Evolutionary conservation across 805 yeast species (phyloP).

Genomic region (Sugiyamaella marilandica): DNA sequence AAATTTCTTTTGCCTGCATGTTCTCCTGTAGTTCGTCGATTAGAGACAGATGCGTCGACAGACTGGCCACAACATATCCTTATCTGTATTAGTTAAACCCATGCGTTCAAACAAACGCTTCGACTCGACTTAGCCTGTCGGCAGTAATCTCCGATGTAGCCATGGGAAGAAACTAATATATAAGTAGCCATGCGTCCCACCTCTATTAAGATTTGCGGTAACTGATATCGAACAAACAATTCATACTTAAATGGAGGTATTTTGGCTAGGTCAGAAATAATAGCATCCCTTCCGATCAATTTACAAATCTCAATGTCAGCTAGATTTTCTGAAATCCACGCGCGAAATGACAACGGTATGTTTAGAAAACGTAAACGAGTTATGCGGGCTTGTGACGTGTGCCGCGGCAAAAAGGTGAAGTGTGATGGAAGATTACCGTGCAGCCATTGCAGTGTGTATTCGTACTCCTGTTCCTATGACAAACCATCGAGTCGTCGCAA

Average conservation of each 20-base stretch:
- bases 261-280: too few species aligned
- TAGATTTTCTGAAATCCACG: too few species aligned
- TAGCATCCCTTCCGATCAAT: too few species aligned
- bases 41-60: background rate
- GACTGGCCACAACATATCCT: background rate
- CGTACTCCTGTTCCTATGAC: constrained; percentile 1
- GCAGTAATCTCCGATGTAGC: background rate
- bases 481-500: constrained; percentile 2
- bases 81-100: background rate
- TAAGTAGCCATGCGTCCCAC: too few species aligned
- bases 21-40: background rate
- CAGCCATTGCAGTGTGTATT: constrained; percentile 10
- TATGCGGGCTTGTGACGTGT: constrained; percentile 15
- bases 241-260: too few species aligned
- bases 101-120: background rate
- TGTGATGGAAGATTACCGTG: constrained; percentile 14
- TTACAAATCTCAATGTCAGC: too few species aligned
- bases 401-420: constrained; percentile 15
- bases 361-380: background rate
- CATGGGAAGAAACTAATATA: background rate
- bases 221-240: too few species aligned
- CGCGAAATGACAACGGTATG: background rate
- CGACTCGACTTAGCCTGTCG: background rate
- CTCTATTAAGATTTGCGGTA: too few species aligned
- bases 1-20: background rate